These are phyloP conservation scores for Trapa bicornis DNA, from an alignment of 345 rosid species.

Conservation along the genomic window DNA sequence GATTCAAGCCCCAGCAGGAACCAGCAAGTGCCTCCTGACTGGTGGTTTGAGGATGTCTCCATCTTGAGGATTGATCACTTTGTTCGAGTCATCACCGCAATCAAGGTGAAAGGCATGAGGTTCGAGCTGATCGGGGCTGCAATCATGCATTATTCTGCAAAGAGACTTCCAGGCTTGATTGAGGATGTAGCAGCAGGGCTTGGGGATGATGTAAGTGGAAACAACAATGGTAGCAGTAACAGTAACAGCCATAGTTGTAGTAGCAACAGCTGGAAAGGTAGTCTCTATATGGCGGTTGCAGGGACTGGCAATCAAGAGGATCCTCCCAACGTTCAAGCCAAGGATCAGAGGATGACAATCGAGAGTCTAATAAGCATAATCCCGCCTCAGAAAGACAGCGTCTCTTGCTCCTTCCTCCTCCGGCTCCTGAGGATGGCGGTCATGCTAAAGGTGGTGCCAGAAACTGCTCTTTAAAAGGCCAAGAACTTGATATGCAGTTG, in stretches of 20 bases:
- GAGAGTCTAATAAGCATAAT: constrained; percentile 86
- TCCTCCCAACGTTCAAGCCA: constrained; percentile 28
- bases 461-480: not conserved
- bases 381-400: constrained; percentile 84
- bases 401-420: constrained; percentile 79
- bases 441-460: constrained; percentile 61
- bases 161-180: constrained; percentile 76
- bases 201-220: constrained; percentile 60
- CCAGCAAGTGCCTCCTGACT: constrained; percentile 81
- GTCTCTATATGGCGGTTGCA: constrained; percentile 73
- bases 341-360: constrained; percentile 77
- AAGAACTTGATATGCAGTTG: not conserved
- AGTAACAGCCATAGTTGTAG: constrained; percentile 25
- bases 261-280: constrained; percentile 69
- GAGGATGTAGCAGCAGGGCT: constrained; percentile 30
- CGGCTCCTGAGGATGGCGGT: constrained; percentile 66
- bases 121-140: constrained; percentile 79
- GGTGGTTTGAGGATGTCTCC: constrained; percentile 99
- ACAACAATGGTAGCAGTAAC: constrained; percentile 35
- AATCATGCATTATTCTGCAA: constrained; percentile 67
- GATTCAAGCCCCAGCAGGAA: constrained; percentile 76
- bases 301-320: constrained; percentile 54
- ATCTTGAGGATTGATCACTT: constrained; percentile 90
- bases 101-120: constrained; percentile 95
- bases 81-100: constrained; percentile 85